Evolutionary conservation across 805 yeast genomes (phyloP), one percentile per base, ranked within the genome.

Genomic region (Wickerhamiella slavikovae): DNA sequence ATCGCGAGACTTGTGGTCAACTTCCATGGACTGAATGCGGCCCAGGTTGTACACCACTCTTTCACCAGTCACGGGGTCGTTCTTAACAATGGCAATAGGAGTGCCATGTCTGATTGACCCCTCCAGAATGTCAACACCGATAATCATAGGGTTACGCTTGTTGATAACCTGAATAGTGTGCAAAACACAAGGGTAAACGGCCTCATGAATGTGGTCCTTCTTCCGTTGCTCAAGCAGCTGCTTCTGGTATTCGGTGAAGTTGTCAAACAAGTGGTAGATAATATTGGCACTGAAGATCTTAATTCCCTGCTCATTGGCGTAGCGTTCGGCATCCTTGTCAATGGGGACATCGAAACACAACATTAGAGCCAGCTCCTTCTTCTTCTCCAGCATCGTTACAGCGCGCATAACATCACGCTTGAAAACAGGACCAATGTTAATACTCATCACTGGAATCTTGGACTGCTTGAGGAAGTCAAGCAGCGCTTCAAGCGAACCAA

Each of bases 381-480:
- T 95, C 55, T 75, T 82, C 39, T 89, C 98, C 51, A 89, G 64
- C 98, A 89, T 89, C 1, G 98, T 72, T 16, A 83, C 66, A 8
- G 95, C 94, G 51, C 82, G 79, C 92, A 89, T 89, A 28, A 89
- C 93, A 61, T 89, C 99, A 60, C 95, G 75, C 60, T 85, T 89
- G 63, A 59, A 89, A 23, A 89, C 98, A 31, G 99, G 98, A 47
- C 99, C 99, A 51, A 89, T 65, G 31, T 95, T 93, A 49, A 89
- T 83, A 21, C 94, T 77, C 94, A 85, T 82, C 22, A 89, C 99
- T 14, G 99, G 99, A 55, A 89, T 89, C 66, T 89, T 89, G 95
- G 83, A 79, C 47, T 79, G 93, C 58, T 85, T 85, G 53, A 89
- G 67, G 79, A 89, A 89, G 55, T 85, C 96, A 39, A 89, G 66